Evolutionary conservation across 371 early-diverging fungal species (phyloP).

Genomic region (Phascolomyces articulosus): DNA sequence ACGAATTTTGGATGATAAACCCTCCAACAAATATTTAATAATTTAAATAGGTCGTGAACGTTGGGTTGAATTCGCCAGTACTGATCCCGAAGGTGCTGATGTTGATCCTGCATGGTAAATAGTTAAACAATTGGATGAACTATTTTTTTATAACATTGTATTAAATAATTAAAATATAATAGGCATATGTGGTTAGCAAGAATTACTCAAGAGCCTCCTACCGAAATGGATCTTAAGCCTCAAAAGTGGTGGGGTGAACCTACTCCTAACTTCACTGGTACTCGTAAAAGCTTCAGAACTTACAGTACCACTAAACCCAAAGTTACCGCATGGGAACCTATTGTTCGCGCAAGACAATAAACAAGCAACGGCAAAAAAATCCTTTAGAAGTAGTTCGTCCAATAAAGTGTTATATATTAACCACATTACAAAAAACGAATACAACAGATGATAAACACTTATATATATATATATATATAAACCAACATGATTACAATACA

Average conservation of each 20-base stretch:
- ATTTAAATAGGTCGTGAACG: conserved; percentile 76
- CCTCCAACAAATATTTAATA: too few relatives aligned
- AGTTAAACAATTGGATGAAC: background rate
- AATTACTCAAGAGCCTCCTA: conserved; percentile 85
- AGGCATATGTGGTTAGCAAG: conserved; percentile 94
- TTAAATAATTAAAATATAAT: background rate
- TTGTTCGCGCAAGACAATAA: conserved; percentile 53
- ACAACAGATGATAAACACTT: too few relatives aligned
- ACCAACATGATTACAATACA: too few relatives aligned
- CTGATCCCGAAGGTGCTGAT: conserved; percentile 77
- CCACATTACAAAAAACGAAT: background rate
- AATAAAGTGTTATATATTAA: background rate
- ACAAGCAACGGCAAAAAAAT: background rate
- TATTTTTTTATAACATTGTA: too few relatives aligned
- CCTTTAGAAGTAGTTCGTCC: background rate
- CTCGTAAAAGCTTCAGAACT: conserved; percentile 74
- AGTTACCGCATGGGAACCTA: conserved; percentile 79
- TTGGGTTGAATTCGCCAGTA: conserved; percentile 88
- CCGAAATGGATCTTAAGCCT: conserved; percentile 41
- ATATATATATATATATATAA: too few relatives aligned
- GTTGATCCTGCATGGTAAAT: conserved; percentile 90
- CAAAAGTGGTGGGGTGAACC: conserved; percentile 54
- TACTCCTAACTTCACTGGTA: conserved; percentile 74
- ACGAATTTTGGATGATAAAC: too few relatives aligned
- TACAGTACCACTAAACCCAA: conserved; percentile 90